Conservation (phyloP, 2,329 filamentous ascomycete genomes). For the Sclerotinia spermophila region DNA sequence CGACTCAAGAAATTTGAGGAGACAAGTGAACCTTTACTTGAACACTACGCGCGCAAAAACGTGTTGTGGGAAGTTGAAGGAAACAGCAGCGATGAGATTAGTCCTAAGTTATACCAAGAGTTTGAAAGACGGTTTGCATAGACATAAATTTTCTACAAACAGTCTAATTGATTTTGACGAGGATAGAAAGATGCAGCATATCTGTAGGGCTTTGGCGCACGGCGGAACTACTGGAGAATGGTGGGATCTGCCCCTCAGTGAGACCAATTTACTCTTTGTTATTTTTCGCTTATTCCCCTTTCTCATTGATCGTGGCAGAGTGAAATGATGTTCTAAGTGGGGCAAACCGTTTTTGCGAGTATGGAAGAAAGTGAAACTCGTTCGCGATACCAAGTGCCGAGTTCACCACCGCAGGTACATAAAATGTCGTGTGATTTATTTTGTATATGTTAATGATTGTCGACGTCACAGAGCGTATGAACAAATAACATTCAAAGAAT, state of each 20-base stretch:
- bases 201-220: neutral
- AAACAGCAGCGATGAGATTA: constrained; percentile 91
- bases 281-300: neutral
- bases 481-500: neutral
- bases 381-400: neutral
- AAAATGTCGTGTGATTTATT: neutral
- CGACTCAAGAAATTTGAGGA: constrained; percentile 82
- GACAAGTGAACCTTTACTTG: constrained; percentile 76
- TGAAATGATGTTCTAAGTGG: neutral
- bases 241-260: neutral
- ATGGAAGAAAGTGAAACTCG: neutral
- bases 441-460: neutral
- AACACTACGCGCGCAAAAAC: constrained; percentile 82
- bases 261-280: neutral
- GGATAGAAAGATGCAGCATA: constrained; percentile 6
- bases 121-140: constrained; percentile 70
- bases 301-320: neutral
- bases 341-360: neutral
- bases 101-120: constrained; percentile 78
- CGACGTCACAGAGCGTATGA: neutral
- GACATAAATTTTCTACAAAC: neutral
- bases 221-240: neutral
- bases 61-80: constrained; percentile 85
- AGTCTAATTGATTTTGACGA: neutral
- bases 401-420: neutral